Percentiles rank a stretch among this genome's conserved stretches.
phyloP scores from a whole-genome alignment of 176 grass and related monocot species.

The Hordeum marinum region DNA sequence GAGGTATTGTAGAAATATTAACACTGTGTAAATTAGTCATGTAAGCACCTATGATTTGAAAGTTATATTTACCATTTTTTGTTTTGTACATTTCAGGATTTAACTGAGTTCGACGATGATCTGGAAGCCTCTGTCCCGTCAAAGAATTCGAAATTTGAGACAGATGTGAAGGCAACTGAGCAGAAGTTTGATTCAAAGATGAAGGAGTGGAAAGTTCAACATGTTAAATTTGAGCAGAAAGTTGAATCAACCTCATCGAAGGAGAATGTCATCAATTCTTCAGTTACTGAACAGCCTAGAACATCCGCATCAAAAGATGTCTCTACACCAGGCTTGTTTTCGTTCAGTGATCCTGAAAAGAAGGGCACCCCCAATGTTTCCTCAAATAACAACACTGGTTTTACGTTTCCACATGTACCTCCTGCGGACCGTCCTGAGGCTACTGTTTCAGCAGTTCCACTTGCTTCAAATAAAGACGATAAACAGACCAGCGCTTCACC shows the following conservation, averaged over 20 bases:
- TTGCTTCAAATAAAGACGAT: slow-evolving; percentile 27
- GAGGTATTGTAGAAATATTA: slow-evolving; percentile 31
- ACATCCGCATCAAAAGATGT: slow-evolving; percentile 14
- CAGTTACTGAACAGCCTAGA: slow-evolving; percentile 10
- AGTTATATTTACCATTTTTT: not conserved
- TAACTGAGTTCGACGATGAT: slow-evolving; percentile 47
- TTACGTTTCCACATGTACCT: slow-evolving; percentile 40
- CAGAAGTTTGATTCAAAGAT: slow-evolving; percentile 24
- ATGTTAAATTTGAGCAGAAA: slow-evolving; percentile 25
- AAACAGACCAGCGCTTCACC: slow-evolving; percentile 15
- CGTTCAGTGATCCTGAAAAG: slow-evolving; percentile 35
- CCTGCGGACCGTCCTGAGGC: not conserved
- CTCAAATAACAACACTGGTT: slow-evolving; percentile 28
- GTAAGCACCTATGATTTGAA: not conserved
- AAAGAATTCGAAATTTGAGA: slow-evolving; percentile 14
- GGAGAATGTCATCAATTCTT: slow-evolving; percentile 10
- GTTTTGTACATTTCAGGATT: slow-evolving; percentile 33
- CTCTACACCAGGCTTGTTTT: slow-evolving; percentile 24
- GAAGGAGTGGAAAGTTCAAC: slow-evolving; percentile 28
- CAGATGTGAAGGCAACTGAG: slow-evolving; percentile 15
- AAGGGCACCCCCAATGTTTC: slow-evolving; percentile 1
- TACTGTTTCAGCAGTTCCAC: slow-evolving; percentile 16
- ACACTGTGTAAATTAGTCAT: not conserved
- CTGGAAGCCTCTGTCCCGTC: slow-evolving; percentile 9
- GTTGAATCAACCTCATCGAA: slow-evolving; percentile 19